phyloP scores from a whole-genome alignment of 1,139 yeast genomes.

The Zygoascus sp. region DNA sequence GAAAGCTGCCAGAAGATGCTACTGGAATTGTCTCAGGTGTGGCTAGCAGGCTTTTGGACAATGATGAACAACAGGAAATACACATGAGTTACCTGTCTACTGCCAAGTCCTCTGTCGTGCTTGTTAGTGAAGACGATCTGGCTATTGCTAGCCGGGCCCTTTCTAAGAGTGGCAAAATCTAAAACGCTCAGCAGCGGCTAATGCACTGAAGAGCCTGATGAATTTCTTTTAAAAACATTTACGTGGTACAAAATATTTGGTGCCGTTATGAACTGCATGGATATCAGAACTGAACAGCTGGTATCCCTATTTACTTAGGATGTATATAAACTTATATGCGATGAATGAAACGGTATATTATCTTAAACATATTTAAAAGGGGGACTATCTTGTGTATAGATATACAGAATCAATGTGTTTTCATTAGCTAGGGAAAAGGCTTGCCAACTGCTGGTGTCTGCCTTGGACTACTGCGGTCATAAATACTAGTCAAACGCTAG shows the following conservation, averaged over 20 bases:
- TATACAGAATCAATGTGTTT: too few relatives aligned
- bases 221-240: too few relatives aligned
- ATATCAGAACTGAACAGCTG: background rate
- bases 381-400: too few relatives aligned
- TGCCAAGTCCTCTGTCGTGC: constrained; percentile 56
- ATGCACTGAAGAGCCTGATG: too few relatives aligned
- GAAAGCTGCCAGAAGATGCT: constrained; percentile 53
- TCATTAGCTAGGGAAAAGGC: background rate
- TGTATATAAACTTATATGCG: background rate
- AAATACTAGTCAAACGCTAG: too few relatives aligned
- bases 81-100: constrained; percentile 62
- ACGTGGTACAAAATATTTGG: too few relatives aligned
- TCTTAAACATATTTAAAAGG: too few relatives aligned
- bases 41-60: constrained; percentile 47
- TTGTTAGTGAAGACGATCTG: constrained; percentile 54
- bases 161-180: background rate
- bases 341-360: background rate
- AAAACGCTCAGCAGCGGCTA: too few relatives aligned
- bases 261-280: background rate
- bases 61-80: constrained; percentile 13
- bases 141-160: constrained; percentile 22
- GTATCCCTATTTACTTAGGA: background rate
- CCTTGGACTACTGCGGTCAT: too few relatives aligned
- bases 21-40: constrained; percentile 69
- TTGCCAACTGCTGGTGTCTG: too few relatives aligned